Evolutionary conservation across 495 filamentous ascomycete species (phyloP), one percentile per base, ranked within the genome.

Genomic region (Penicillium maclennaniae): DNA sequence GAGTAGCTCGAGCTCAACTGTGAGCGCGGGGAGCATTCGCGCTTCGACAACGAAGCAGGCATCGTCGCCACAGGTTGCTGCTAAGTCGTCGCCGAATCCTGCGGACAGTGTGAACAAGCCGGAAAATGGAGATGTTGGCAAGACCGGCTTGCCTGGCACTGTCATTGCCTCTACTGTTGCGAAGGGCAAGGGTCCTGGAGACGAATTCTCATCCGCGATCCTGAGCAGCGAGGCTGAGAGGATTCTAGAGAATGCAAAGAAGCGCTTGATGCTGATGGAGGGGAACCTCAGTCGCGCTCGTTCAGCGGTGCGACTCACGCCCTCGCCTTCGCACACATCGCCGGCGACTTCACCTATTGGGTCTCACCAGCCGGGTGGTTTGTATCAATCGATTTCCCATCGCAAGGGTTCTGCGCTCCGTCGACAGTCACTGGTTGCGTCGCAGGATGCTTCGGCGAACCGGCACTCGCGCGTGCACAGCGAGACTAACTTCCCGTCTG

Each of bases 211-310:
- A 23, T 86, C 85, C 42, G 83, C 80, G 12, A 84, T 88, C 7
- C 65, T 96, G 65, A 93, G 88, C 62, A 85, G 84, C 53, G 79
- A 89, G 60, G 91, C 91, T 10, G 91, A 96, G 66, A 74, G 88
- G 53, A 96, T 96, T 65, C 74, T 96, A 40, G 88, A 89, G 34
- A 95, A 95, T 71, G 91, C 91, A 26, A 96, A 96, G 71, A 85
- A 82, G 67, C 79, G 91, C 58, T 72, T 96, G 39, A 90, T 87
- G 91, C 84, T 89, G 16, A 95, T 96, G 89, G 91, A 96, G 69
- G 89, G 86, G 16, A 96, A 96, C 62, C 71, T 96, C 20, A 85
- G 77, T 45, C 83, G 89, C 28, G 91, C 91, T 19, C 83, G 91
- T 47, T 87, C 83, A 49, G 84, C 89, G 4, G 75, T 92, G 21